Conservation (phyloP, 2,329 filamentous ascomycete genomes). For the Exophiala viscosa region DNA sequence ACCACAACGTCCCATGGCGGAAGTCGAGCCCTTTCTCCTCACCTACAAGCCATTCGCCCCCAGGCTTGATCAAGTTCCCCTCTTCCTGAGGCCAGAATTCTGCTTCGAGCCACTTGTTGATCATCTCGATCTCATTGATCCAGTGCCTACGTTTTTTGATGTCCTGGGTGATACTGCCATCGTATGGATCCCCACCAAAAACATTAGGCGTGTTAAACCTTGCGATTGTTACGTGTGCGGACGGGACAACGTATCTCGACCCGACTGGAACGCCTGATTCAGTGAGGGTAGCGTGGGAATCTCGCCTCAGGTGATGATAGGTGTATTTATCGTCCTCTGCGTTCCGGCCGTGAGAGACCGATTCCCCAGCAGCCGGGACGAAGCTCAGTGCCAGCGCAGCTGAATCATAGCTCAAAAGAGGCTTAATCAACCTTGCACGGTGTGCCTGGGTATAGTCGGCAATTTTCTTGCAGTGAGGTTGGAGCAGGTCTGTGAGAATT, state of each 20-base stretch:
- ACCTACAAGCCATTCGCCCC: constrained; percentile 81
- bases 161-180: constrained; percentile 35
- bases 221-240: constrained; percentile 82
- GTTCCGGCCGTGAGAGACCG: constrained; percentile 30
- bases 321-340: constrained; percentile 64
- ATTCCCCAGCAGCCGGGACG: constrained; percentile 69
- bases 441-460: constrained; percentile 60
- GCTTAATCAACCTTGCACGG: constrained; percentile 73
- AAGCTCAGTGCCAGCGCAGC: constrained; percentile 84
- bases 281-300: constrained; percentile 63
- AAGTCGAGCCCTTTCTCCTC: constrained; percentile 77
- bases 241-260: constrained; percentile 82
- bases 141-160: constrained; percentile 59
- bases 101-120: constrained; percentile 70
- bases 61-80: constrained; percentile 35
- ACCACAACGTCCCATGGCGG: constrained; percentile 76
- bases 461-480: constrained; percentile 46
- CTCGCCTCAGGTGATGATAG: constrained; percentile 84
- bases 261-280: constrained; percentile 65
- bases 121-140: constrained; percentile 66
- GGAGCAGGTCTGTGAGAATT: constrained; percentile 56
- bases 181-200: constrained; percentile 42
- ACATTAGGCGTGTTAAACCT: constrained; percentile 70
- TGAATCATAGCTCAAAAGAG: constrained; percentile 77
- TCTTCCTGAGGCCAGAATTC: constrained; percentile 63